Evolutionary conservation across 2,329 filamentous ascomycete genomes (phyloP).

Genomic region (Verruconis gallopava): DNA sequence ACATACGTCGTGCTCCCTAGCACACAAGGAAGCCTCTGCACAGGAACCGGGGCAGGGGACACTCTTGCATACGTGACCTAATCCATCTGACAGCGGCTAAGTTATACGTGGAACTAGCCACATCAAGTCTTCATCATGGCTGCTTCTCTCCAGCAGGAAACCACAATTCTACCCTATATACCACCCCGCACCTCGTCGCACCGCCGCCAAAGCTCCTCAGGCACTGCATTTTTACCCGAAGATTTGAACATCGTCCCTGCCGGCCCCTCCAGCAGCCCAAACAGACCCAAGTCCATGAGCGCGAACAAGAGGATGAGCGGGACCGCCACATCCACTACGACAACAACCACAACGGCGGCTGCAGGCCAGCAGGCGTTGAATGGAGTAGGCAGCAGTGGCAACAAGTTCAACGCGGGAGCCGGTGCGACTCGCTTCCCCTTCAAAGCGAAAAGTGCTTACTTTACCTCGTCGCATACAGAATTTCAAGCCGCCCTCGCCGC

Average conservation of each 20-base stretch:
- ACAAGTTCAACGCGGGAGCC: background rate
- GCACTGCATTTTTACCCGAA: background rate
- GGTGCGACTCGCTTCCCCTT: background rate
- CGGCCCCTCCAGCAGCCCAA: background rate
- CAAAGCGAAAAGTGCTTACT: conserved; percentile 1
- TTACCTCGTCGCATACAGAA: background rate
- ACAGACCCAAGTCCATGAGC: background rate
- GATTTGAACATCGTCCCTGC: background rate
- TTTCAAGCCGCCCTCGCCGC: background rate
- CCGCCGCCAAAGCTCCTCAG: conserved; percentile 10
- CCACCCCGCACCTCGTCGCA: conserved; percentile 25
- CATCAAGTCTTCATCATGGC: no score
- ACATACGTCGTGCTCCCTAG: no score
- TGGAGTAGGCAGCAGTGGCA: background rate
- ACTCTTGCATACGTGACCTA: no score
- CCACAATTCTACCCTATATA: background rate
- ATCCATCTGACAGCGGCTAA: no score
- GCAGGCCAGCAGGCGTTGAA: no score
- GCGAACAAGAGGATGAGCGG: conserved; percentile 11
- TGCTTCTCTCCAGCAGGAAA: background rate
- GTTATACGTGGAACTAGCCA: no score
- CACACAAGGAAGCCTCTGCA: no score
- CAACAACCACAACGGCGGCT: no score
- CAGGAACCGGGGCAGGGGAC: background rate
- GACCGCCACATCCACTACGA: background rate